A percentile compares a stretch with the other conserved stretches of the same genome.
phyloP scores from a whole-genome alignment of 73 alveolate genomes.

The Effrenium voratum region DNA sequence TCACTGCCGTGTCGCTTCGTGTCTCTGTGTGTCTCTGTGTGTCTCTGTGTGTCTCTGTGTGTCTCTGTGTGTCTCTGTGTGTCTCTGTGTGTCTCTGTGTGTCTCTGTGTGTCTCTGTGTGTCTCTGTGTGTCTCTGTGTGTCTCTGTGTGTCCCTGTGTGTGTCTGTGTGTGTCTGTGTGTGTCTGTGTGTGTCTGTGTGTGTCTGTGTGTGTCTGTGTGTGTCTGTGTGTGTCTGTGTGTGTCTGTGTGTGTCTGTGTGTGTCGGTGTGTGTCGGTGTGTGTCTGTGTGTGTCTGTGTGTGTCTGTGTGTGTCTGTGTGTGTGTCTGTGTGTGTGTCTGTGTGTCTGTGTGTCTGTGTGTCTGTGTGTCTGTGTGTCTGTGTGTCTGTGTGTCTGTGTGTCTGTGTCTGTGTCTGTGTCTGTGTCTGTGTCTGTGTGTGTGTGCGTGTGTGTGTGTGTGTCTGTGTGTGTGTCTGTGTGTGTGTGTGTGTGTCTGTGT shows the following conservation, averaged over 20 bases:
- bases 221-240: too few species aligned
- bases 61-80: not conserved
- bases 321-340: slow-evolving; percentile 4
- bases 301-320: not conserved
- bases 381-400: not conserved
- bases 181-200: not conserved
- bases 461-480: not conserved
- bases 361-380: slow-evolving; percentile 28
- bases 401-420: not conserved
- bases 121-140: slow-evolving; percentile 4
- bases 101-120: not conserved
- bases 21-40: not conserved
- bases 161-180: not conserved
- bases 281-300: not conserved
- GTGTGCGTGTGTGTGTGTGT: not conserved
- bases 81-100: not conserved
- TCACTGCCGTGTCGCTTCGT: too few species aligned
- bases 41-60: not conserved
- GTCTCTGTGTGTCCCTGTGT: not conserved
- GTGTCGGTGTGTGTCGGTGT: too few species aligned
- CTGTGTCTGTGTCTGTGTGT: not conserved
- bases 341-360: slow-evolving; percentile 22
- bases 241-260: too few species aligned
- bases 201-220: not conserved
- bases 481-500: slow-evolving; percentile 9